These are phyloP conservation scores for Xanthoconium stramineum DNA, from an alignment of 768 basidiomycete species.

Conservation along the genomic window DNA sequence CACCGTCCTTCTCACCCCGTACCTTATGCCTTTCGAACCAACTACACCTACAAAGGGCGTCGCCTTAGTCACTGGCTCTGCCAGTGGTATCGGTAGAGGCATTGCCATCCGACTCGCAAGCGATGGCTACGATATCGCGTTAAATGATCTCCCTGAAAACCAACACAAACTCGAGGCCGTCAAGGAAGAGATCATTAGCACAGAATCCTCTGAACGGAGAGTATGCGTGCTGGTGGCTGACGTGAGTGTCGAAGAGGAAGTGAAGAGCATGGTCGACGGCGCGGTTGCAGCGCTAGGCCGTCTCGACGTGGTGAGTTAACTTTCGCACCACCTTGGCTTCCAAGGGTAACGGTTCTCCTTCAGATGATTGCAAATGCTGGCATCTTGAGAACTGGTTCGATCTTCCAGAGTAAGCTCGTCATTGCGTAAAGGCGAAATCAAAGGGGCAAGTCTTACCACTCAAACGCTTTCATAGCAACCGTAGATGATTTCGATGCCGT, in stretches of 20 bases:
- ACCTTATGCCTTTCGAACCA: constrained; percentile 3
- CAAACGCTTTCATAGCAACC: constrained; percentile 20
- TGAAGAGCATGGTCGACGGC: constrained; percentile 30
- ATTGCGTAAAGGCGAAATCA: neutral
- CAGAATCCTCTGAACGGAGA: constrained; percentile 3
- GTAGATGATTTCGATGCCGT: constrained; percentile 32
- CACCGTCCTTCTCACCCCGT: neutral
- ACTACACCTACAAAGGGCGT: constrained; percentile 23
- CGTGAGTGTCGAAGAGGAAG: constrained; percentile 29
- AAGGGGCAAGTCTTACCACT: neutral
- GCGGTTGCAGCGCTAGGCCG: constrained; percentile 25
- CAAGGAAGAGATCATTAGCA: constrained; percentile 15
- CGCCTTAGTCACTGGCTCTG: constrained; percentile 32
- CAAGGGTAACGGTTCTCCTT: constrained; percentile 2
- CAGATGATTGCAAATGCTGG: constrained; percentile 22
- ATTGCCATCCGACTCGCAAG: constrained; percentile 36
- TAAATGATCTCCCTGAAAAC: constrained; percentile 33
- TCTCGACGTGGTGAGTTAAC: constrained; percentile 33
- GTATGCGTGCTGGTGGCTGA: constrained; percentile 19
- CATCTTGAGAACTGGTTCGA: constrained; percentile 9
- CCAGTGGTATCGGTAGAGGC: constrained; percentile 32
- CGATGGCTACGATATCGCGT: constrained; percentile 35
- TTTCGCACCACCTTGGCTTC: neutral
- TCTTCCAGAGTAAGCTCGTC: constrained; percentile 6
- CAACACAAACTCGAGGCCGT: constrained; percentile 13